A percentile compares a stretch with the other conserved stretches of the same genome.
Conservation (phyloP, 306 rosid species). For the Notholithocarpus densiflorus region DNA sequence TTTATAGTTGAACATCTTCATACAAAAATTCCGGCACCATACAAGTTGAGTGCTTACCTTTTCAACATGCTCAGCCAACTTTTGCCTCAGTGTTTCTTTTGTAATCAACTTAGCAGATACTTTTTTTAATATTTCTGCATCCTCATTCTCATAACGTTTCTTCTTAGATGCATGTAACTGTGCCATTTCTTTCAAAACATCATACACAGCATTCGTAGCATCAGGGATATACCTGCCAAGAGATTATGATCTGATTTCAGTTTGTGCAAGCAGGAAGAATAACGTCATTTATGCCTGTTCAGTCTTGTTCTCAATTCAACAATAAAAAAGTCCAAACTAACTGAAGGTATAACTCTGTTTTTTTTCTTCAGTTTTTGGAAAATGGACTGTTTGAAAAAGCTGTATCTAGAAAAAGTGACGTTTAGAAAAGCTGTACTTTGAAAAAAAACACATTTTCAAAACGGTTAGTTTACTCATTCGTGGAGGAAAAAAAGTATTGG, state of each 20-base stretch:
- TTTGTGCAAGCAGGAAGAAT: constrained; percentile 11
- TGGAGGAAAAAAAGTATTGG: constrained; percentile 9
- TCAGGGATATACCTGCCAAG: constrained; percentile 78
- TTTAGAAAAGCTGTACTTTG: too few relatives aligned
- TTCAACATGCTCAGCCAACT: constrained; percentile 85
- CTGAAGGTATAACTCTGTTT: too few relatives aligned
- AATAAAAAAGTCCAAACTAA: too few relatives aligned
- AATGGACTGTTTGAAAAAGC: too few relatives aligned
- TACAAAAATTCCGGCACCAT: constrained; percentile 7
- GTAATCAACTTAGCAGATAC: constrained; percentile 60
- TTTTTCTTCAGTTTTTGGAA: too few relatives aligned
- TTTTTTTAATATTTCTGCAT: constrained; percentile 56
- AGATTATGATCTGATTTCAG: constrained; percentile 16
- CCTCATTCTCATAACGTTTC: constrained; percentile 47
- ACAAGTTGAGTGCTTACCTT: constrained; percentile 49
- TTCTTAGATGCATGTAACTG: constrained; percentile 57
- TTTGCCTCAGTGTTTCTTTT: constrained; percentile 67
- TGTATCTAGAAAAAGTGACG: too few relatives aligned
- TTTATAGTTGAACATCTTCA: not conserved
- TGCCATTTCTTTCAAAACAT: constrained; percentile 60
- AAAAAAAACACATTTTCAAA: too few relatives aligned
- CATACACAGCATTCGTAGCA: constrained; percentile 65
- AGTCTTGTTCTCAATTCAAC: too few relatives aligned
- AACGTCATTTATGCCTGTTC: not conserved
- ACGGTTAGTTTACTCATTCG: not conserved